Evolutionary conservation across 345 rosid species (phyloP).

Genomic region (Dipteronia dyeriana): DNA sequence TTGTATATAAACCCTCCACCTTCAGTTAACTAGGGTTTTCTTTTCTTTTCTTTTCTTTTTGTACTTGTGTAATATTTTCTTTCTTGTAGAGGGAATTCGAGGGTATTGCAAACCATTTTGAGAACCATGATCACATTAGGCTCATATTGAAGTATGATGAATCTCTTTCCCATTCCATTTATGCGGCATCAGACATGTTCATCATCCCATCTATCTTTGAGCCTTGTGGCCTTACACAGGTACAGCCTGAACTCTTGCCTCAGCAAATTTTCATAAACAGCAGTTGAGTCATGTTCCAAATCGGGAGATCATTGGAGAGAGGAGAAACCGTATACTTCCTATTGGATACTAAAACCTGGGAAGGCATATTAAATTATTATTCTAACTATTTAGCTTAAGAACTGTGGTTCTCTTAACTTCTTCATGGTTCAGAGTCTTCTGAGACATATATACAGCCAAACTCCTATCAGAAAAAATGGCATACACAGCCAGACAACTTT

Average conservation of each 20-base stretch:
- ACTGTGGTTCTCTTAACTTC: not conserved
- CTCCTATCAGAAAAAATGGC: not conserved
- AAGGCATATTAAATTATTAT: not conserved
- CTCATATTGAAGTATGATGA: slow-evolving; percentile 86
- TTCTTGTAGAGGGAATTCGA: slow-evolving; percentile 79
- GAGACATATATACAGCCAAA: not conserved
- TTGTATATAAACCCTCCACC: not conserved
- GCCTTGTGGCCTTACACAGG: slow-evolving; percentile 99
- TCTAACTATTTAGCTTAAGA: not conserved
- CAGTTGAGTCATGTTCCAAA: not conserved
- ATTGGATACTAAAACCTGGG: slow-evolving; percentile 15
- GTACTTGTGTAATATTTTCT: not conserved
- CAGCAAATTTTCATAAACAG: slow-evolving; percentile 8
- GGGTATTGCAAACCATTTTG: slow-evolving; percentile 74
- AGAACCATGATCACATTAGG: slow-evolving; percentile 63
- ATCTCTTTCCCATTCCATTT: slow-evolving; percentile 81
- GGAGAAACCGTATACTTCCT: not conserved
- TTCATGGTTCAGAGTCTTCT: not conserved
- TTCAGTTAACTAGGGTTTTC: slow-evolving; percentile 4
- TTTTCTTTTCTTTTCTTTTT: not conserved
- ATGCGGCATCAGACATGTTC: slow-evolving; percentile 88
- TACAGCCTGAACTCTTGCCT: slow-evolving; percentile 24
- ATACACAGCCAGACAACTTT: not conserved
- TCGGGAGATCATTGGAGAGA: not conserved
- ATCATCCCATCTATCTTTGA: slow-evolving; percentile 96